These are phyloP conservation scores for Quercus rubra DNA, from an alignment of 306 rosid species.

Conservation along the genomic window DNA sequence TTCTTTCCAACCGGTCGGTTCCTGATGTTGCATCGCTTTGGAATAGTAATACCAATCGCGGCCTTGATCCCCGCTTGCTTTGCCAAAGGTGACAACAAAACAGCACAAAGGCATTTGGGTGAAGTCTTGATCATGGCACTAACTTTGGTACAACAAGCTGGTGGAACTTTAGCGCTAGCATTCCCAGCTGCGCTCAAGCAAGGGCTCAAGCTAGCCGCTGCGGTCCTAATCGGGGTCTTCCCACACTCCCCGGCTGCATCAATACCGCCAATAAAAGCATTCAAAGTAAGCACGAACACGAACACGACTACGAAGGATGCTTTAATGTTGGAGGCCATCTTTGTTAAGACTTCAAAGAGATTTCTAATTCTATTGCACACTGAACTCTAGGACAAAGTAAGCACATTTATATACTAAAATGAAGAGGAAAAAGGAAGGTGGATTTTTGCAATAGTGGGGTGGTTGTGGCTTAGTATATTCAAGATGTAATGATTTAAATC, in stretches of 20 bases:
- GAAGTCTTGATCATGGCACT: conserved; percentile 52
- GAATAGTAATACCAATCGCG: conserved; percentile 68
- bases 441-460: conserved; percentile 31
- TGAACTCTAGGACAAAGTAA: neutral
- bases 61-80: conserved; percentile 72
- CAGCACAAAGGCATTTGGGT: conserved; percentile 80
- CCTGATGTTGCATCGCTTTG: conserved; percentile 81
- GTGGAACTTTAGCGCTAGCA: conserved; percentile 51
- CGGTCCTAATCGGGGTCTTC: conserved; percentile 67
- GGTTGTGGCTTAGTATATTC: conserved; percentile 35
- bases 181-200: conserved; percentile 59
- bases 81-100: conserved; percentile 75
- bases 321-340: conserved; percentile 10
- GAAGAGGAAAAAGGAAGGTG: neutral
- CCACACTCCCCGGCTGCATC: conserved; percentile 83
- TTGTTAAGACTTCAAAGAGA: neutral
- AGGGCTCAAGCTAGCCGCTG: conserved; percentile 75
- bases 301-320: conserved; percentile 10
- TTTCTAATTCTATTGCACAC: neutral
- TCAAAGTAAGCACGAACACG: conserved; percentile 5
- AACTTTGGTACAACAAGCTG: conserved; percentile 66
- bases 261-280: conserved; percentile 8
- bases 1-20: conserved; percentile 82
- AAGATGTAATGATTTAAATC: conserved; percentile 19
- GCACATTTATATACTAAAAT: neutral